phyloP scores from a whole-genome alignment of 805 yeast genomes.

The Metschnikowia gelsemii region DNA sequence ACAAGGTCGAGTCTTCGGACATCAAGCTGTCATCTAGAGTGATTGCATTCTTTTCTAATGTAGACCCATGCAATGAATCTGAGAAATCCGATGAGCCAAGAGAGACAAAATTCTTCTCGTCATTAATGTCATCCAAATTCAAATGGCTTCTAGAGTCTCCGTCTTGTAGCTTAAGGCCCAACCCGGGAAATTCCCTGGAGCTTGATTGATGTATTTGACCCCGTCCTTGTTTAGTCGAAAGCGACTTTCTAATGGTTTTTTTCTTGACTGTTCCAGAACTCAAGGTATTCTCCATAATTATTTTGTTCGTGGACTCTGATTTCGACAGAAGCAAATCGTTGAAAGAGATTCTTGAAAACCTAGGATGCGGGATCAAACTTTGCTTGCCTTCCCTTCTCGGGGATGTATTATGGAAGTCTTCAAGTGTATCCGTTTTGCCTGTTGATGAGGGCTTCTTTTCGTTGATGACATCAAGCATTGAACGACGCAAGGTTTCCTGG shows the following conservation, averaged over 20 bases:
- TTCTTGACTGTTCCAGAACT: slow-evolving; percentile 20
- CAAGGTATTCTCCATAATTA: slow-evolving; percentile 12
- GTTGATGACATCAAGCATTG: slow-evolving; percentile 25
- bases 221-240: slow-evolving; percentile 15
- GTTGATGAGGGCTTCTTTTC: slow-evolving; percentile 13
- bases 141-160: slow-evolving; percentile 1
- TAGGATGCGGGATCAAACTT: slow-evolving; percentile 40
- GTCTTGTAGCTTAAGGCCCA: slow-evolving; percentile 16
- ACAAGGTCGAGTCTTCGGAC: slow-evolving; percentile 24
- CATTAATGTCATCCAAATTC: slow-evolving; percentile 2
- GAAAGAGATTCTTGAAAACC: slow-evolving; percentile 43
- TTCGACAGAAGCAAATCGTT: slow-evolving; percentile 29
- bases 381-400: slow-evolving; percentile 4
- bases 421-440: not conserved
- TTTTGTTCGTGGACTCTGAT: slow-evolving; percentile 8
- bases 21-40: slow-evolving; percentile 21
- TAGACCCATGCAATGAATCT: slow-evolving; percentile 22
- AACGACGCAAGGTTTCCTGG: slow-evolving; percentile 17
- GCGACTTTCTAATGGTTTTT: slow-evolving; percentile 8
- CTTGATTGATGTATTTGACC: slow-evolving; percentile 25
- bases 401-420: not conserved
- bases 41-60: slow-evolving; percentile 26
- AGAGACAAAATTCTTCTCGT: slow-evolving; percentile 21
- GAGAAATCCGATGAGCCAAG: slow-evolving; percentile 21
- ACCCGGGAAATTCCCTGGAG: slow-evolving; percentile 29